A percentile compares a stretch with the other conserved stretches of the same genome.
Conservation (phyloP, 2,329 filamentous ascomycete species). For the Penicillium sp. region DNA sequence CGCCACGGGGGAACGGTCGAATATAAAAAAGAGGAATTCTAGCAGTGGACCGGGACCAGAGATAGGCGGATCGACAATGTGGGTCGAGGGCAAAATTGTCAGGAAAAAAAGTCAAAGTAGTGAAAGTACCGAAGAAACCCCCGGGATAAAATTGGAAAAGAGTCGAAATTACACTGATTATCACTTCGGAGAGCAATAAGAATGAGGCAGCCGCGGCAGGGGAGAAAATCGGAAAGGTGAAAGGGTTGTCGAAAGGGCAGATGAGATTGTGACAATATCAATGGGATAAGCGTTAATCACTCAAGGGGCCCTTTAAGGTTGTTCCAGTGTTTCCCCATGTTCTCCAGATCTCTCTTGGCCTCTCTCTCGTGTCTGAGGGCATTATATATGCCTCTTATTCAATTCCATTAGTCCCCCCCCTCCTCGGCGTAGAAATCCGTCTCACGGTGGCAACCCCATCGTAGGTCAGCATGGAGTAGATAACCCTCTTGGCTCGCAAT, state of each 20-base stretch:
- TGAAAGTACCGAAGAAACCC: background rate
- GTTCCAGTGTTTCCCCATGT: background rate
- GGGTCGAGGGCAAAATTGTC: slow-evolving; percentile 8
- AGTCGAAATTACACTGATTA: slow-evolving; percentile 6
- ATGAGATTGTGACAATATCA: slow-evolving; percentile 26
- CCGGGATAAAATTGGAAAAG: background rate
- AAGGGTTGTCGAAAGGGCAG: background rate
- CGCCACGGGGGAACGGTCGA: slow-evolving; percentile 20
- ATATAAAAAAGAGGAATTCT: slow-evolving; percentile 27
- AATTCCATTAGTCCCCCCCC: background rate
- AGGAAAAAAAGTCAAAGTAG: slow-evolving; percentile 7
- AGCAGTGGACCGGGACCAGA: slow-evolving; percentile 4
- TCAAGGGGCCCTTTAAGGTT: background rate
- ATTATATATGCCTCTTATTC: background rate
- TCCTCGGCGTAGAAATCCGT: background rate
- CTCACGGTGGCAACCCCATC: background rate
- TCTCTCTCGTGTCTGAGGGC: background rate
- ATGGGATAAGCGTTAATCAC: slow-evolving; percentile 25
- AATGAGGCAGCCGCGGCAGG: slow-evolving; percentile 19
- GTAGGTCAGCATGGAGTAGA: background rate
- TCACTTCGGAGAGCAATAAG: background rate
- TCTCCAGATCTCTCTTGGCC: background rate
- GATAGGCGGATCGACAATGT: slow-evolving; percentile 26
- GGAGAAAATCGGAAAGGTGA: slow-evolving; percentile 7
- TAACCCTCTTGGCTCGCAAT: background rate